These are phyloP conservation scores for Orbilia brochopaga DNA, from an alignment of 2,329 filamentous ascomycete genomes.

Conservation along the genomic window DNA sequence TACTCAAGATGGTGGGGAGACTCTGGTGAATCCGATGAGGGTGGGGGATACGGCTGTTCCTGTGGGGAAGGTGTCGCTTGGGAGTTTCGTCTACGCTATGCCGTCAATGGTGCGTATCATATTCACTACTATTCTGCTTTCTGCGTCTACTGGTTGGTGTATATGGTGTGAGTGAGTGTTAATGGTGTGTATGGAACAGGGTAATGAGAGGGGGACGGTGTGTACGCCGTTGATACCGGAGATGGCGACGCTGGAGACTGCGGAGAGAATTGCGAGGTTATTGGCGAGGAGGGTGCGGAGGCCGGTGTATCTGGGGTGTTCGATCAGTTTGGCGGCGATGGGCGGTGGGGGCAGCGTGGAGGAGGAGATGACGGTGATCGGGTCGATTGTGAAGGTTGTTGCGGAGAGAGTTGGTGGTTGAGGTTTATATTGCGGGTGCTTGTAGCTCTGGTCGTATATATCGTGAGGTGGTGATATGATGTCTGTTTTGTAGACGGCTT, in stretches of 20 bases:
- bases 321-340: conserved; percentile 75
- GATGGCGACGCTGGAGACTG: conserved; percentile 81
- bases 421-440: too few species aligned
- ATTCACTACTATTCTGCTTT: not conserved
- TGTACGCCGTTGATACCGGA: conserved; percentile 79
- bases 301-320: conserved; percentile 90
- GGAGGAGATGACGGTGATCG: conserved; percentile 84
- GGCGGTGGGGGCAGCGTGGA: conserved; percentile 81
- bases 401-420: too few species aligned
- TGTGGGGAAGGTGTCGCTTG: conserved; percentile 65
- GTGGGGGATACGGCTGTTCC: conserved; percentile 50
- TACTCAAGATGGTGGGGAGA: conserved; percentile 1
- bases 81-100: conserved; percentile 91
- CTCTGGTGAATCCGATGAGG: conserved; percentile 33
- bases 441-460: too few species aligned
- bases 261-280: conserved; percentile 81
- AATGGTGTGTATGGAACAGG: conserved; percentile 41
- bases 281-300: conserved; percentile 73
- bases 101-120: conserved; percentile 71
- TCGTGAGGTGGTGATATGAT: too few species aligned
- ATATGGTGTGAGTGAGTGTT: not conserved
- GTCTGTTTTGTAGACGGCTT: too few species aligned
- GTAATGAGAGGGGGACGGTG: conserved; percentile 67
- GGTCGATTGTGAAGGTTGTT: conserved; percentile 69
- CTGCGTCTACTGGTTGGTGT: not conserved